Evolutionary conservation across 2,329 filamentous ascomycete species (phyloP).

Genomic region (Biscogniauxia sp.): DNA sequence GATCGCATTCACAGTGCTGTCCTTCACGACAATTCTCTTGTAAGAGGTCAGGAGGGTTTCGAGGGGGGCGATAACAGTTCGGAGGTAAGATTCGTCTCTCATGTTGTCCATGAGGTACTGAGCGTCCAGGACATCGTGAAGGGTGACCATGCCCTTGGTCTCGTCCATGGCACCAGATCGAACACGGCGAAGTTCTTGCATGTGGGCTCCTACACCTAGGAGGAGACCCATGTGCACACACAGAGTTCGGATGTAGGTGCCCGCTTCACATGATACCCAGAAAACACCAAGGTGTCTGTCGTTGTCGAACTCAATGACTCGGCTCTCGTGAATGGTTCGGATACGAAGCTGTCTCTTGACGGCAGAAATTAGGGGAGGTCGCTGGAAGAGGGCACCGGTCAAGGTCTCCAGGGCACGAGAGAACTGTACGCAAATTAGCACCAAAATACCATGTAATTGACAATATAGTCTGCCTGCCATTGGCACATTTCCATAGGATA

Average conservation of each 20-base stretch:
- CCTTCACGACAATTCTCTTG: conserved; percentile 98
- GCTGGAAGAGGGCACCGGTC: conserved; percentile 95
- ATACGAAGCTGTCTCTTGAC: conserved; percentile 99
- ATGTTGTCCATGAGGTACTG: conserved; percentile 97
- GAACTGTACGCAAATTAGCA: conserved; percentile 54
- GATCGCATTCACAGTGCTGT: conserved; percentile 65
- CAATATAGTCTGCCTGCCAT: background rate
- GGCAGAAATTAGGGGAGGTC: conserved; percentile 93
- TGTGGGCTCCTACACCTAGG: conserved; percentile 85
- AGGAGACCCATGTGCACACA: conserved; percentile 85
- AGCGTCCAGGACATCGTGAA: conserved; percentile 93
- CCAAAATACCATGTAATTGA: background rate
- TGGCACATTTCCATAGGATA: background rate
- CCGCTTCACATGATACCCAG: conserved; percentile 98
- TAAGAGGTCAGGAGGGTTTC: conserved; percentile 90
- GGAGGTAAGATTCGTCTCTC: conserved; percentile 87
- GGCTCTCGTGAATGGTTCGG: conserved; percentile 96
- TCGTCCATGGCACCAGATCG: conserved; percentile 95
- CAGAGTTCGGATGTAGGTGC: conserved; percentile 97
- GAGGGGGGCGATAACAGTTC: conserved; percentile 85
- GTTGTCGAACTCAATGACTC: conserved; percentile 96
- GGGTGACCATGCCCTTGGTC: conserved; percentile 81
- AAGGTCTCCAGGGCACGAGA: conserved; percentile 91
- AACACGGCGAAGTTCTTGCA: conserved; percentile 96
- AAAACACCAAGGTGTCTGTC: conserved; percentile 96